Evolutionary conservation across 352 stramenopile genomes (phyloP).

Genomic region (Phytopythium cucurbitacearum): DNA sequence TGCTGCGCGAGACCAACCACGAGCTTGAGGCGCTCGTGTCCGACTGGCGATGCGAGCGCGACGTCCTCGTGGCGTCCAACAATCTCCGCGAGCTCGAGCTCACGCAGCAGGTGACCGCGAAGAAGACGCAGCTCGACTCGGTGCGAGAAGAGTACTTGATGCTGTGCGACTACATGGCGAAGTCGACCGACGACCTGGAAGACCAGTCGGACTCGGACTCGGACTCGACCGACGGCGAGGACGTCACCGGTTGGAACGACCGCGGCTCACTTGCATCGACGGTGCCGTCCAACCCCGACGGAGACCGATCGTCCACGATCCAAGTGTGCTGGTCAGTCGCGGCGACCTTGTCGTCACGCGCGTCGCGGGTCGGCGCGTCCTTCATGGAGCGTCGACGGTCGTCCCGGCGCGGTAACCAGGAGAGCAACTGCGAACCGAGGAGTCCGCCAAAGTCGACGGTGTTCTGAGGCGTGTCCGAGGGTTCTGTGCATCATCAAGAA

Average conservation of each 20-base stretch:
- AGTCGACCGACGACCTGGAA: slow-evolving; percentile 44
- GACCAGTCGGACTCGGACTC: slow-evolving; percentile 24
- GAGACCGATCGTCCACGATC: slow-evolving; percentile 38
- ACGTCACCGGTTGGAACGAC: slow-evolving; percentile 22
- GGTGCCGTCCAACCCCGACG: slow-evolving; percentile 26
- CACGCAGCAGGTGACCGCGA: slow-evolving; percentile 44
- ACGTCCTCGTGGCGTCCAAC: slow-evolving; percentile 57
- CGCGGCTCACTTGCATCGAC: slow-evolving; percentile 22
- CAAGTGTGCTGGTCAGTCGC: slow-evolving; percentile 14
- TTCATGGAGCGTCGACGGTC: slow-evolving; percentile 31
- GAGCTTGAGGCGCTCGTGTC: slow-evolving; percentile 53
- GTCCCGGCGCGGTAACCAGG: slow-evolving; percentile 19
- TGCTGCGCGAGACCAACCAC: slow-evolving; percentile 52
- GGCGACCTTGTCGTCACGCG: slow-evolving; percentile 10
- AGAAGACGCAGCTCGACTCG: slow-evolving; percentile 42
- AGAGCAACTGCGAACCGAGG: slow-evolving; percentile 19
- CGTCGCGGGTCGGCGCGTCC: slow-evolving; percentile 19
- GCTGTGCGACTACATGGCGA: slow-evolving; percentile 42
- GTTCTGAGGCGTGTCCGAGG: too few species aligned
- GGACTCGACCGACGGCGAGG: slow-evolving; percentile 16
- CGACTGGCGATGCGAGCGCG: slow-evolving; percentile 48
- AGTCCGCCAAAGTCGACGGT: too few species aligned
- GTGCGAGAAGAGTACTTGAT: slow-evolving; percentile 37
- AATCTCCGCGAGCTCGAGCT: slow-evolving; percentile 52
- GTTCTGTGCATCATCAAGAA: too few species aligned